These are phyloP conservation scores for Cytospora mali DNA, from an alignment of 2,329 filamentous ascomycete genomes.

Conservation along the genomic window DNA sequence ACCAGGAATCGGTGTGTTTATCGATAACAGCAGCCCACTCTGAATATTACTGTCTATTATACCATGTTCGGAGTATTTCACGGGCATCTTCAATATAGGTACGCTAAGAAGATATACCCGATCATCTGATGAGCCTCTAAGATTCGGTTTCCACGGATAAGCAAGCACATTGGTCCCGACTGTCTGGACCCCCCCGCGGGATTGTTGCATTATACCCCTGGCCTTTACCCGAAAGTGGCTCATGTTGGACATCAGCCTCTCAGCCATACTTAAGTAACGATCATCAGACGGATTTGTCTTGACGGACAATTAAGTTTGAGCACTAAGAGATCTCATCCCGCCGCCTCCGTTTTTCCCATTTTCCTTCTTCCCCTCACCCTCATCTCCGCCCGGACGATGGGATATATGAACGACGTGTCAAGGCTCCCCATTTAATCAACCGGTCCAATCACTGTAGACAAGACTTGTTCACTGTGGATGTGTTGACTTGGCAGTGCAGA, in stretches of 20 bases:
- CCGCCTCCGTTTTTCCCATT: background rate
- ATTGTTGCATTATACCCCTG: background rate
- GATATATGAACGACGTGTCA: background rate
- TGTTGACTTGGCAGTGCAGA: background rate
- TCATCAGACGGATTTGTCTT: background rate
- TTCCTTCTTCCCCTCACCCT: background rate
- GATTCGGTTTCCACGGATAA: background rate
- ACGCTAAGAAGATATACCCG: background rate
- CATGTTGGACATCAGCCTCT: background rate
- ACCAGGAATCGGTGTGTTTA: background rate
- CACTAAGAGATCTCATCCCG: background rate
- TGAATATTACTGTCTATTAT: too few species aligned
- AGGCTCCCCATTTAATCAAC: background rate
- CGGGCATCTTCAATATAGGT: background rate
- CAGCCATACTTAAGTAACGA: constrained; percentile 1
- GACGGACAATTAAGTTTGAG: background rate
- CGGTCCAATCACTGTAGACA: background rate
- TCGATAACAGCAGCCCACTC: background rate
- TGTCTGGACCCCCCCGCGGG: background rate
- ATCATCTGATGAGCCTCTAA: background rate
- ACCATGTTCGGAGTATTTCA: background rate
- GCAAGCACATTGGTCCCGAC: background rate
- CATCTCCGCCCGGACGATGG: background rate
- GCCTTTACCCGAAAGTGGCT: background rate
- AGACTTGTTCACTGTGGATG: background rate